Conservation (phyloP, 2,329 filamentous ascomycete species). For the Colletotrichum liriopes region DNA sequence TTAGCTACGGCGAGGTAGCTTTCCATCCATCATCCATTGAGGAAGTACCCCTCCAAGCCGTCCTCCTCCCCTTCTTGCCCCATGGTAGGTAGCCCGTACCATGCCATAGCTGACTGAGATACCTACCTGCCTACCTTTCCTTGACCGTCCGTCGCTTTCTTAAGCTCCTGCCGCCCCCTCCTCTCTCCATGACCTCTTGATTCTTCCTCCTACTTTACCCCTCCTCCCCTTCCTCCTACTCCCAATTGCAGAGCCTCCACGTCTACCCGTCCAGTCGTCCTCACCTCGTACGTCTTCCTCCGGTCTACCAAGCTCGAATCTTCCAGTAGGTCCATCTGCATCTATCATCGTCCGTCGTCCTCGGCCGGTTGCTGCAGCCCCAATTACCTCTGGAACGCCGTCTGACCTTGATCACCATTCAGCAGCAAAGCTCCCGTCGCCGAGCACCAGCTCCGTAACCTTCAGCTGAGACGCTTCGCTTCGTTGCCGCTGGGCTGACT, state of each 20-base stretch:
- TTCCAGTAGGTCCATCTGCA: constrained; percentile 12
- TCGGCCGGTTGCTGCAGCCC: background rate
- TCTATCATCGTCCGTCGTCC: background rate
- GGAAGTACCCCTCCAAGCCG: constrained; percentile 7
- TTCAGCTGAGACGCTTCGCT: constrained; percentile 9
- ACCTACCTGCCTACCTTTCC: constrained; percentile 6
- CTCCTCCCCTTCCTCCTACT: constrained; percentile 13
- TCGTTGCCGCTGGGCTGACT: constrained; percentile 20
- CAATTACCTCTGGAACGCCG: constrained; percentile 16
- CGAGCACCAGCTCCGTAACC: background rate
- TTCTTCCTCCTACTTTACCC: constrained; percentile 24
- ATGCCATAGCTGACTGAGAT: constrained; percentile 26
- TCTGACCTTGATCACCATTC: background rate
- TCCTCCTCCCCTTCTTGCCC: constrained; percentile 3
- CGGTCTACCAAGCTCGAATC: background rate
- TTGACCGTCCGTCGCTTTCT: constrained; percentile 28
- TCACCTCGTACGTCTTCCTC: background rate
- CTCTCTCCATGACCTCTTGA: background rate
- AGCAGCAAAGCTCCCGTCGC: constrained; percentile 1
- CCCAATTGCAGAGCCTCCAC: constrained; percentile 13
- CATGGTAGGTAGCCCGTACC: constrained; percentile 12
- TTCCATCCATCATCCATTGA: constrained; percentile 11
- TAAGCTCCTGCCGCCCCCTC: constrained; percentile 28
- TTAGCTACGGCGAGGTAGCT: constrained; percentile 11
- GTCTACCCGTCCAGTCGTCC: background rate